phyloP scores from a whole-genome alignment of 2,329 filamentous ascomycete species.

The Davidsoniella virescens region DNA sequence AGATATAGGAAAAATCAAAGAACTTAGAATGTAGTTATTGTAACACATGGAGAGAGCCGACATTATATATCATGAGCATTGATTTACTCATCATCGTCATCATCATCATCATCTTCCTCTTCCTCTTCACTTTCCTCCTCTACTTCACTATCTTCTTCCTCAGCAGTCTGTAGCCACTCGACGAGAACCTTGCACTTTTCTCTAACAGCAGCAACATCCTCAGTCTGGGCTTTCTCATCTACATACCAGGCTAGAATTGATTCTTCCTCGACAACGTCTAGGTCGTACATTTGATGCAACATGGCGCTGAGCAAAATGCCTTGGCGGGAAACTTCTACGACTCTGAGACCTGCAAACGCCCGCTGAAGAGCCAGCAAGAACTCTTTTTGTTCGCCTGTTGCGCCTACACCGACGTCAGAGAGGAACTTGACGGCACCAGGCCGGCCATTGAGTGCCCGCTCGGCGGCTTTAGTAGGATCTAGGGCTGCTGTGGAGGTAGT shows the following conservation, averaged over 20 bases:
- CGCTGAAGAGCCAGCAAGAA: constrained; percentile 70
- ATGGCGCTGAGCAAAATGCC: constrained; percentile 58
- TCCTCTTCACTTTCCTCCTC: constrained; percentile 31
- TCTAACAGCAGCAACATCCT: constrained; percentile 48
- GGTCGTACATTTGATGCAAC: constrained; percentile 69
- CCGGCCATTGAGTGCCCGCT: constrained; percentile 39
- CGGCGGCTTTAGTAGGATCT: constrained; percentile 48
- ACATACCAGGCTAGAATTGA: constrained; percentile 81
- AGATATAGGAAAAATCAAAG: background rate
- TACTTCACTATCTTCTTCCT: constrained; percentile 38
- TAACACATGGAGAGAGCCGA: background rate
- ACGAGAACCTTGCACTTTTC: constrained; percentile 63
- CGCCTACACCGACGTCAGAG: constrained; percentile 43
- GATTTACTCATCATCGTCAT: constrained; percentile 11
- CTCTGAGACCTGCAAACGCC: constrained; percentile 53
- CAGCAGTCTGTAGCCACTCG: constrained; percentile 67
- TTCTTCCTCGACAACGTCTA: constrained; percentile 78
- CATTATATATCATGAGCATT: background rate
- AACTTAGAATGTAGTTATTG: background rate
- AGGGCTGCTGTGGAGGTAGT: constrained; percentile 25
- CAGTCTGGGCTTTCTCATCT: constrained; percentile 49
- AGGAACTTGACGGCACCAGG: constrained; percentile 39
- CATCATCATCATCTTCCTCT: constrained; percentile 16
- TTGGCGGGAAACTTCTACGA: constrained; percentile 31
- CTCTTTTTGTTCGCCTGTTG: constrained; percentile 64